phyloP scores from a whole-genome alignment of 306 rosid species.

The Pachyrhizus erosus region DNA sequence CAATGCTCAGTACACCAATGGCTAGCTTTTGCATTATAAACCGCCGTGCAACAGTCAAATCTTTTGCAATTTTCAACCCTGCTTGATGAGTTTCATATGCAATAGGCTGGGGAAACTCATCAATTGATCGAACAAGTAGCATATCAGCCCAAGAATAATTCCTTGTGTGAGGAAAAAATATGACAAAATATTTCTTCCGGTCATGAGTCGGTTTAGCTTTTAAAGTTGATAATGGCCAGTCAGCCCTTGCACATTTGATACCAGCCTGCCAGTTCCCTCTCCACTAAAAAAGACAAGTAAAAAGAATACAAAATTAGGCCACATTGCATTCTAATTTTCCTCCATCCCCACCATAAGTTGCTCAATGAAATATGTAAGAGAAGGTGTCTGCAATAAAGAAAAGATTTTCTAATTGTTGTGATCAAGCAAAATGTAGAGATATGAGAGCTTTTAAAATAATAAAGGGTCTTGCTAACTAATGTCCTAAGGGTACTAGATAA shows the following conservation, averaged over 20 bases:
- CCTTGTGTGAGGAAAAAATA: slow-evolving; percentile 75
- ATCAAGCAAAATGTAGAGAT: slow-evolving; percentile 9
- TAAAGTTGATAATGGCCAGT: slow-evolving; percentile 82
- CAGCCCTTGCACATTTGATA: slow-evolving; percentile 81
- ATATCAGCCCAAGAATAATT: slow-evolving; percentile 87
- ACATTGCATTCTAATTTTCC: slow-evolving; percentile 8
- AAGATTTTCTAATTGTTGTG: neutral
- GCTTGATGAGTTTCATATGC: slow-evolving; percentile 66
- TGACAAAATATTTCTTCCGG: slow-evolving; percentile 71
- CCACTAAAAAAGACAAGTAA: slow-evolving; percentile 60
- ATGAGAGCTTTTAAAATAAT: neutral
- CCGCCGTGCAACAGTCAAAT: slow-evolving; percentile 70
- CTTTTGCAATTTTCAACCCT: slow-evolving; percentile 76
- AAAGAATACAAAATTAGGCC: slow-evolving; percentile 37
- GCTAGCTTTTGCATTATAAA: slow-evolving; percentile 81
- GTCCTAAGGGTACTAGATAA: too few species aligned
- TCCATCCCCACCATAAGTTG: neutral
- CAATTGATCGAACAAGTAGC: slow-evolving; percentile 66
- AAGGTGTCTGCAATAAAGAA: neutral
- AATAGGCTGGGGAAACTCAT: slow-evolving; percentile 76
- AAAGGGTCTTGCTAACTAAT: too few species aligned
- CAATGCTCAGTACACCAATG: slow-evolving; percentile 69
- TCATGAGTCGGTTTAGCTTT: slow-evolving; percentile 82
- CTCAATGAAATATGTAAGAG: slow-evolving; percentile 15
- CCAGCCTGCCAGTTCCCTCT: slow-evolving; percentile 92